Evolutionary conservation across 192 early-diverging fungal genomes (phyloP).

Genomic region (Pilaira anomala): DNA sequence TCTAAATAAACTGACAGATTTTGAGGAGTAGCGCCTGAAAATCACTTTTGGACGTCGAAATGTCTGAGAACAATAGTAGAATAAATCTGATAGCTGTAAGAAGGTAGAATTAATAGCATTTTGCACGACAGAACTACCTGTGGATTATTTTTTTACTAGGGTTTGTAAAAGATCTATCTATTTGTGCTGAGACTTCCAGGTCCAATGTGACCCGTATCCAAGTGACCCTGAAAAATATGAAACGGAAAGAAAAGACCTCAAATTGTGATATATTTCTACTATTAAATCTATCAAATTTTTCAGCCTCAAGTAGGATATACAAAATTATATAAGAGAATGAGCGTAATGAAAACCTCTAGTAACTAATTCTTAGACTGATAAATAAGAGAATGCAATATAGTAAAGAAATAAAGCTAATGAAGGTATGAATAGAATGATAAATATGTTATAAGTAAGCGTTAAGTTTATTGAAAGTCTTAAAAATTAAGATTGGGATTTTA

Average conservation of each 20-base stretch:
- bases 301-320: no score
- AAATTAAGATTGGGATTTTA: no score
- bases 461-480: no score
- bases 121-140: neutral
- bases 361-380: no score
- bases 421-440: no score
- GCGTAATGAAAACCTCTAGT: no score
- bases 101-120: neutral
- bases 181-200: neutral
- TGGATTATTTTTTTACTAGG: neutral
- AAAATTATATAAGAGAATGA: no score
- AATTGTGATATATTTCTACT: no score
- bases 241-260: neutral
- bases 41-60: slow-evolving; percentile 5
- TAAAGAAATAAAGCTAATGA: no score
- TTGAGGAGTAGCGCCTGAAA: slow-evolving; percentile 10
- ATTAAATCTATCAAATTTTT: no score
- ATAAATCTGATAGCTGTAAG: neutral
- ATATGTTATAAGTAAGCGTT: no score
- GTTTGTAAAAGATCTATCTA: neutral
- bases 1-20: slow-evolving; percentile 5
- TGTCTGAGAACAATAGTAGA: slow-evolving; percentile 6
- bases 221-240: slow-evolving; percentile 2
- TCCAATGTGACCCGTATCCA: neutral
- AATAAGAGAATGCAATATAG: no score